Evolutionary conservation across 2,329 filamentous ascomycete genomes (phyloP).

Genomic region (Zarea fungicola): DNA sequence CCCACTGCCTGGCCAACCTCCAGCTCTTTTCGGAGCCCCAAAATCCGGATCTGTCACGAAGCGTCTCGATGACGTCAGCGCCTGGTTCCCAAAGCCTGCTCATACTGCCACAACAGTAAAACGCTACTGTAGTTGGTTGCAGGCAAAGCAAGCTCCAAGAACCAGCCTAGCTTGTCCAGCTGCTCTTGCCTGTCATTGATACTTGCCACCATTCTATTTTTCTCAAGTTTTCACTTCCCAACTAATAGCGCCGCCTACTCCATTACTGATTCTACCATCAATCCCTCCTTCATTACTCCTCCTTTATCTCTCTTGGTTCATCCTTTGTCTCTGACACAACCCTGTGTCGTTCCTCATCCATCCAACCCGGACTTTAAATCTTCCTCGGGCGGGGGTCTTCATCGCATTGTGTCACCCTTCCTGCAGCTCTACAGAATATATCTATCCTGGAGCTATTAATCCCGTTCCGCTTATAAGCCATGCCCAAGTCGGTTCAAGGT

Average conservation of each 20-base stretch:
- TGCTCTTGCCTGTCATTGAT: not conserved
- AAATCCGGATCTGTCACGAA: slow-evolving; percentile 9
- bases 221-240: not conserved
- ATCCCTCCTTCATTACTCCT: not conserved
- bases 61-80: slow-evolving; percentile 22
- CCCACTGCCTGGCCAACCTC: slow-evolving; percentile 8
- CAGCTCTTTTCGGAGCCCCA: slow-evolving; percentile 7
- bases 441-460: not conserved
- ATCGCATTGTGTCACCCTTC: not conserved
- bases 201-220: not conserved
- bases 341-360: not conserved
- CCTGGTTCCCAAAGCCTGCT: not conserved
- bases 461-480: not conserved
- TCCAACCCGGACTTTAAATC: not conserved
- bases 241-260: not conserved
- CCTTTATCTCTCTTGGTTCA: not conserved
- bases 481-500: slow-evolving; percentile 12
- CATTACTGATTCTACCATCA: not conserved
- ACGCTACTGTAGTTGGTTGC: slow-evolving; percentile 1
- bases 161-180: not conserved
- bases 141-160: not conserved
- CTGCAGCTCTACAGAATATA: not conserved
- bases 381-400: too few species aligned
- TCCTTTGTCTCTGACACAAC: not conserved
- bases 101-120: not conserved